These are phyloP conservation scores for Termitomyces sp. DNA, from an alignment of 768 basidiomycete genomes.

Conservation along the genomic window DNA sequence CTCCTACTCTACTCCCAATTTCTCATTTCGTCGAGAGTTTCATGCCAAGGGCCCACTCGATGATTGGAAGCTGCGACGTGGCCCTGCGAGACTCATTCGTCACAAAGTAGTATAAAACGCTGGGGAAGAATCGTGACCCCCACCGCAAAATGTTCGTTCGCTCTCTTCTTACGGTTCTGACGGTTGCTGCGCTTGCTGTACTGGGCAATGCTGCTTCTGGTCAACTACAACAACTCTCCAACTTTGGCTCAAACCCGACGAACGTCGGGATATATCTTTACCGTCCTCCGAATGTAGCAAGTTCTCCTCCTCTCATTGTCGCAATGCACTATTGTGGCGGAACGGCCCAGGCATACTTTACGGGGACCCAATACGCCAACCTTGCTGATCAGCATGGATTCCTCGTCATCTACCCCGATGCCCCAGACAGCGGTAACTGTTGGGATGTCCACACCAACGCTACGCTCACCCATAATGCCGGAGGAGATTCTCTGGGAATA, in stretches of 20 bases:
- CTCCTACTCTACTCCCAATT: neutral
- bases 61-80: neutral
- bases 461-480: slow-evolving; percentile 51
- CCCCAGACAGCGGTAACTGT: slow-evolving; percentile 38
- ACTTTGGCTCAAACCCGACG: slow-evolving; percentile 51
- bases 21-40: neutral
- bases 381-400: slow-evolving; percentile 43
- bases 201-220: slow-evolving; percentile 22
- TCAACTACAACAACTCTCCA: slow-evolving; percentile 34
- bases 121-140: too few species aligned
- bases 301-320: slow-evolving; percentile 40
- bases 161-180: slow-evolving; percentile 3
- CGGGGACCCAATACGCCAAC: slow-evolving; percentile 41
- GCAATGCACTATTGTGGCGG: slow-evolving; percentile 50
- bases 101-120: neutral
- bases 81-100: neutral
- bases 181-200: slow-evolving; percentile 13
- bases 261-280: slow-evolving; percentile 43
- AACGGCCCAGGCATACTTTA: slow-evolving; percentile 46
- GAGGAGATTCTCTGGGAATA: slow-evolving; percentile 49
- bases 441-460: slow-evolving; percentile 46
- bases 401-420: slow-evolving; percentile 45
- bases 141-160: slow-evolving; percentile 4
- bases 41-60: neutral
- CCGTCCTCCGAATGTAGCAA: slow-evolving; percentile 28